Base-by-base conservation (phyloP, 345 rosid genomes). In the Brassica rapa region DNA sequence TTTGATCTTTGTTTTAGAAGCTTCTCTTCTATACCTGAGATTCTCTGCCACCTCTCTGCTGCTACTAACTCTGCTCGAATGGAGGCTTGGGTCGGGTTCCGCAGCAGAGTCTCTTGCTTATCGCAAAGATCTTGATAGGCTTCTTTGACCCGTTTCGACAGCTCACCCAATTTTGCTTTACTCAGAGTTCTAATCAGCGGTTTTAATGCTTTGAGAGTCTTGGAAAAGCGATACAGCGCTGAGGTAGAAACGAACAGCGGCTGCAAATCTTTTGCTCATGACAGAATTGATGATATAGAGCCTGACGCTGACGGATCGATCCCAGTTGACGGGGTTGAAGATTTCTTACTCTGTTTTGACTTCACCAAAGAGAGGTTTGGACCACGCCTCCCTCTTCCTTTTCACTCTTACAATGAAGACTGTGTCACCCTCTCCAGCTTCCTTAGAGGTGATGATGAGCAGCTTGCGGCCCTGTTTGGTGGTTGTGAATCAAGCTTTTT, bases 41-140 rank as follows among this genome's bases (percentile, higher is more conserved):
- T 2, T 9, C 49, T 9, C 0, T 41, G 12, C 49, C 49, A 41
- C 11, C 49, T 10, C 10, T 9, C 14, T 10, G 14, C 14, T 9
- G 49, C 4, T 0, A 9, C 1, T 0, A 9, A 0, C 14, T 41
- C 49, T 1, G 14, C 14, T 0, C 4, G 11, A 0, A 41, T 3
- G 2, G 0, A 10, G 0, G 10, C 49, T 10, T 2, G 49, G 0
- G 3, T 10, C 1, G 49, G 49, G 11, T 9, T 3, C 1, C 4
- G 3, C 4, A 10, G 0, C 0, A 41, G 1, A 0, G 1, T 0
- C 14, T 41, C 49, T 2, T 41, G 49, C 14, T 10, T 41, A 0
- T 41, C 49, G 11, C 49, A 41, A 0, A 41, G 4, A 1, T 41
- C 49, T 0, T 3, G 12, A 10, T 9, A 37, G 8, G 10, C 49